Conservation (phyloP, 345 rosid species). For the Hibiscus trionum region DNA sequence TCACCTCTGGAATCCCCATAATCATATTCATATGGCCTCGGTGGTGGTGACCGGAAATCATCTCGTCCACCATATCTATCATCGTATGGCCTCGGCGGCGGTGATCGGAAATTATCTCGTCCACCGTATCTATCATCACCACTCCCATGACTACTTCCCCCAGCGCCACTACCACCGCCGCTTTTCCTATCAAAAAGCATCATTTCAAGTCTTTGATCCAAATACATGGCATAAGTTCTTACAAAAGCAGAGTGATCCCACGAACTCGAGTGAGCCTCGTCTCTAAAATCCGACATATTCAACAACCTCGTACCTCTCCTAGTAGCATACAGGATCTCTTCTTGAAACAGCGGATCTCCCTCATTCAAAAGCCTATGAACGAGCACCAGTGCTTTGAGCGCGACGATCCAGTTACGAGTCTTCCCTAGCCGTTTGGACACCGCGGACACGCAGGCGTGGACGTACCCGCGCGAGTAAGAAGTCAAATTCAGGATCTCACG, state of each 20-base stretch:
- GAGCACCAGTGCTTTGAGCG: conserved; percentile 66
- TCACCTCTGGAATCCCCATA: conserved; percentile 35
- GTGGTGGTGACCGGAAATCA: too few species aligned
- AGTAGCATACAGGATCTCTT: conserved; percentile 64
- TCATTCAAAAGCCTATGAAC: conserved; percentile 65
- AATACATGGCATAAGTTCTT: conserved; percentile 56
- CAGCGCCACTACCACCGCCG: conserved; percentile 12
- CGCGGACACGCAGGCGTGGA: conserved; percentile 58
- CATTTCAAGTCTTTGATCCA: conserved; percentile 73
- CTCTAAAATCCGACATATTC: conserved; percentile 76
- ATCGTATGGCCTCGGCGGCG: conserved; percentile 52
- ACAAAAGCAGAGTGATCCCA: conserved; percentile 87
- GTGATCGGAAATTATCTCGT: conserved; percentile 55
- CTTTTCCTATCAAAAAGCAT: conserved; percentile 38
- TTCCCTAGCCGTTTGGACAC: conserved; percentile 71
- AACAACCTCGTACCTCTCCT: conserved; percentile 70
- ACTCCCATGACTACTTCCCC: conserved; percentile 14
- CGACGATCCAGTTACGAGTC: conserved; percentile 90
- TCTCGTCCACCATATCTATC: too few species aligned
- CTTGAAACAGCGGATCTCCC: conserved; percentile 60
- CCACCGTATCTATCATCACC: conserved; percentile 27
- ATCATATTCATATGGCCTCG: conserved; percentile 22
- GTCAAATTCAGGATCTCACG: conserved; percentile 76
- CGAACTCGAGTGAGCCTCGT: conserved; percentile 68
- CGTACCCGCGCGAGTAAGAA: conserved; percentile 71